Evolutionary conservation across 2,329 filamentous ascomycete species (phyloP).

Genomic region (Talaromyces marneffei): DNA sequence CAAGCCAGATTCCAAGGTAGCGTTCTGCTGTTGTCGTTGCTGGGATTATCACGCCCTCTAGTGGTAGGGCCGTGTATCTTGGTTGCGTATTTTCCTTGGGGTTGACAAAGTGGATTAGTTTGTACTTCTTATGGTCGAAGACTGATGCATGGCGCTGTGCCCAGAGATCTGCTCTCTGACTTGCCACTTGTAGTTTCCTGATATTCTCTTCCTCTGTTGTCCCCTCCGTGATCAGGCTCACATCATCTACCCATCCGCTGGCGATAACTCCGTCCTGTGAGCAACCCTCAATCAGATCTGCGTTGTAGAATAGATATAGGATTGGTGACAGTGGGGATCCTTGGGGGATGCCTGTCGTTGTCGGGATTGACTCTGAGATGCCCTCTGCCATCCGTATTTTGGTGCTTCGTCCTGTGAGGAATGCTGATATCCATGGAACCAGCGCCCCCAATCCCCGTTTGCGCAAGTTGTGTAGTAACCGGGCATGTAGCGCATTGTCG

Average conservation of each 20-base stretch:
- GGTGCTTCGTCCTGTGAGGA: neutral
- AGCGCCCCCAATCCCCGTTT: neutral
- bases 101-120: constrained; percentile 10
- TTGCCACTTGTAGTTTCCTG: neutral
- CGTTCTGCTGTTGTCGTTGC: neutral
- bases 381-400: neutral
- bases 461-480: neutral
- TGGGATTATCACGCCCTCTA: too few relatives aligned
- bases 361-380: neutral
- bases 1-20: neutral
- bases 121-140: constrained; percentile 2
- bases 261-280: neutral
- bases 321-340: neutral
- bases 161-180: neutral
- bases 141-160: neutral
- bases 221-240: neutral
- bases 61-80: neutral
- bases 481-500: neutral
- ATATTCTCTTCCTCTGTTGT: neutral
- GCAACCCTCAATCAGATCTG: neutral
- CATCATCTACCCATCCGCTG: neutral
- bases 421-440: neutral
- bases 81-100: neutral
- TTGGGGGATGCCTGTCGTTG: neutral
- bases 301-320: neutral